Conservation (phyloP, 1,284 basidiomycete genomes). For the Megacollybia platyphylla region DNA sequence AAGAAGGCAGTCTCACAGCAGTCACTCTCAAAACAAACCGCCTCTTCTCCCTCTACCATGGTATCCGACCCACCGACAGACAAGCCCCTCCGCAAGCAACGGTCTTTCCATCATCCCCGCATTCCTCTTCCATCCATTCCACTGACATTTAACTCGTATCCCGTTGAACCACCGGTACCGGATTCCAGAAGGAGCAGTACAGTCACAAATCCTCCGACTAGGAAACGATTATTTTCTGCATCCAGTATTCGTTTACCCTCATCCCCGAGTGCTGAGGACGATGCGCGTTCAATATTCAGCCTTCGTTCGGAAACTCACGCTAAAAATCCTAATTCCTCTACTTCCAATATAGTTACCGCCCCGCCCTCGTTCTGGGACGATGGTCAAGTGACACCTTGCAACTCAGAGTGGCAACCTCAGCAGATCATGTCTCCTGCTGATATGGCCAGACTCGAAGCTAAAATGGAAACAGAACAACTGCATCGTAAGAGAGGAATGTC, state of each 20-base stretch:
- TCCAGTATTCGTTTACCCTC: conserved; percentile 37
- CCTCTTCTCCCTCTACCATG: conserved; percentile 8
- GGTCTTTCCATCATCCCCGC: conserved; percentile 30
- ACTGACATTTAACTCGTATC: conserved; percentile 17
- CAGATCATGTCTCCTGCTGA: conserved; percentile 57
- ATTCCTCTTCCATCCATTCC: conserved; percentile 26
- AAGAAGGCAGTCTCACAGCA: conserved; percentile 49
- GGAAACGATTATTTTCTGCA: conserved; percentile 52
- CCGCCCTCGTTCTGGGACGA: conserved; percentile 39
- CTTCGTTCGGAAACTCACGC: conserved; percentile 21
- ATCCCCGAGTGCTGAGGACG: conserved; percentile 32
- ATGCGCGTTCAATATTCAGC: conserved; percentile 40
- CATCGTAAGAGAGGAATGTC: conserved; percentile 18
- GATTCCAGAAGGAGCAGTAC: conserved; percentile 17
- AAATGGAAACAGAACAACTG: conserved; percentile 16
- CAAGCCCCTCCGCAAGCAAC: conserved; percentile 28
- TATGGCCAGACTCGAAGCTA: conserved; percentile 45
- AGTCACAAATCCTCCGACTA: conserved; percentile 18
- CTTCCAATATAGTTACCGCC: conserved; percentile 1
- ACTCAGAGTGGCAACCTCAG: conserved; percentile 40
- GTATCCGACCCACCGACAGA: conserved; percentile 11
- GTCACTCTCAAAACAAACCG: conserved; percentile 26
- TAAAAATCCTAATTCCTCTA: conserved; percentile 8
- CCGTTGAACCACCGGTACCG: conserved; percentile 14
- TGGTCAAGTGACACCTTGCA: conserved; percentile 18